Base-by-base conservation (phyloP, 352 stramenopile genomes). In the Thalassiosira sp. region DNA sequence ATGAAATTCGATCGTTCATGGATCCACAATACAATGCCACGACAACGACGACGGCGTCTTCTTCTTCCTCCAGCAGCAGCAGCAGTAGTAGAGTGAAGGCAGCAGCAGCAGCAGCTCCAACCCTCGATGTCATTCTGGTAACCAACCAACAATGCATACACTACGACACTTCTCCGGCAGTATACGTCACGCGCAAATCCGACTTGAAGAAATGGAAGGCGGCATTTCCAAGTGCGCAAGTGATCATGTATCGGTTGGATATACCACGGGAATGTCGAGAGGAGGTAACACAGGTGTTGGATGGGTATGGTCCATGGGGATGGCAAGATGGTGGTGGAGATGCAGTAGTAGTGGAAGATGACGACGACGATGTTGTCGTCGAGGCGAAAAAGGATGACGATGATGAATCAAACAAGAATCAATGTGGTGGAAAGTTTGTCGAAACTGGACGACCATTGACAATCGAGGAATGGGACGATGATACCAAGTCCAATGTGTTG, bases 241-340 rank as follows among this genome's bases (percentile, higher is more conserved):
- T 87, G 5, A 70, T 91, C 25, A 82, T 75, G 24, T 88, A 89
- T 72, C 61, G 87, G 37, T 59, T 93, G 27, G 87, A 93, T 68
- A 81, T 87, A 60, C 83, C 85, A 22, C 68, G 87, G 66, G 85
- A 93, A 61, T 93, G 83, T 64, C 59, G 75, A 24, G 63, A 82
- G 2, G 76, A 70, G 18, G 73, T 91, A 16, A 85, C 81, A 24
- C 83, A 91, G 53, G 37, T 77, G n/a, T 73, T 93, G 61, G 84
- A 93, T 80, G 87, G 87, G 20, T 89, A 93, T 70, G 87, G 87
- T 27, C 87, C 87, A 1, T 93, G 86, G 81, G 87, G 78, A 20
- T 81, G 79, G 68, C 43, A 82, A 6, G 80, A 87, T 61, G 57
- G 53, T 27, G 35, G 20, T 33, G 15, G 22, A 22, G 16, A 20